Conservation (phyloP, 2,329 filamentous ascomycete genomes). For the Pseudogymnoascus sp. region DNA sequence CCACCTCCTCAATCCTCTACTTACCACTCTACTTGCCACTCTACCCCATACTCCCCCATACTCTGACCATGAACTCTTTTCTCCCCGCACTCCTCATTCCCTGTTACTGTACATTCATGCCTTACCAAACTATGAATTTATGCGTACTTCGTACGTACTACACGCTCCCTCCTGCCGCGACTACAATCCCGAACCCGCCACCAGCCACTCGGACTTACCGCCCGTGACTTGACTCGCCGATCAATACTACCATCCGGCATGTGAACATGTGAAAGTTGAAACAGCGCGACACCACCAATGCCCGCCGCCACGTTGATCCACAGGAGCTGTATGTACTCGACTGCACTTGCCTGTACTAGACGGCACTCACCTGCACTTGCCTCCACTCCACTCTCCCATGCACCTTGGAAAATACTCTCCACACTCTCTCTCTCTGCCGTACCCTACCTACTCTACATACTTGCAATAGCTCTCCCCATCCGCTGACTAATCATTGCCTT, state of each 20-base stretch:
- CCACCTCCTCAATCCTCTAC: neutral
- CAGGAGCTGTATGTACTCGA: neutral
- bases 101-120: too few relatives aligned
- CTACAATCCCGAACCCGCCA: too few relatives aligned
- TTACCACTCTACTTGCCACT: neutral
- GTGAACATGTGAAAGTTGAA: neutral
- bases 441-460: neutral
- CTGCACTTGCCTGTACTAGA: too few relatives aligned
- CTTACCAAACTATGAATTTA: too few relatives aligned
- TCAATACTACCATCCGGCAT: neutral
- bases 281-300: neutral
- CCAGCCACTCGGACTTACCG: neutral
- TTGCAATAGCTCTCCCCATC: neutral
- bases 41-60: neutral
- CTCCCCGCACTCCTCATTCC: neutral
- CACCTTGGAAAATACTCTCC: neutral
- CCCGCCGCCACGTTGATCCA: neutral
- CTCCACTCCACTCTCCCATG: neutral
- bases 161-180: too few relatives aligned
- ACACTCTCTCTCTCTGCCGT: neutral
- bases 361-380: too few relatives aligned
- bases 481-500: neutral
- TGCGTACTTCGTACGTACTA: too few relatives aligned
- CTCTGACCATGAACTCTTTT: neutral
- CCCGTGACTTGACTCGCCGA: neutral